Evolutionary conservation across 2,329 filamentous ascomycete species (phyloP).

Genomic region (Arthroderma sp.): DNA sequence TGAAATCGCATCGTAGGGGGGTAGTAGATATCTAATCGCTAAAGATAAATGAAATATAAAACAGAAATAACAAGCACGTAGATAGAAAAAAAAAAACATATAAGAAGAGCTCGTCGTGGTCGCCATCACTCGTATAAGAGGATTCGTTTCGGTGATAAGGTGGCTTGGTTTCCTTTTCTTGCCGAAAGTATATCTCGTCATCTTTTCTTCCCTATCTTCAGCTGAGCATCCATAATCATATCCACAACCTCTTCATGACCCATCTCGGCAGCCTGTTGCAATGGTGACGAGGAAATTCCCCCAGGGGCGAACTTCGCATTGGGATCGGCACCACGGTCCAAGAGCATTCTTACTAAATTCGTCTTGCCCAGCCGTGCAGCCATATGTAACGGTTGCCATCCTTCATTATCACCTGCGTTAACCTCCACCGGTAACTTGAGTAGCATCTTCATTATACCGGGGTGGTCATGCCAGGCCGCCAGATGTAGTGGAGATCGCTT

Average conservation of each 20-base stretch:
- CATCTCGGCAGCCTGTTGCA: conserved; percentile 1
- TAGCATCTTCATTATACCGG: background rate
- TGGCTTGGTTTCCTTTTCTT: no score
- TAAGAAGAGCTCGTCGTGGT: no score
- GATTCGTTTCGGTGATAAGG: no score
- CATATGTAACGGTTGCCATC: conserved; percentile 4
- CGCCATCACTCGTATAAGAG: no score
- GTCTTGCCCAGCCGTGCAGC: background rate
- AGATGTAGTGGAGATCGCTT: background rate
- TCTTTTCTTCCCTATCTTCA: background rate
- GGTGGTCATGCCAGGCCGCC: background rate
- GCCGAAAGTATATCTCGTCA: no score
- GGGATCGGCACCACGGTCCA: conserved; percentile 1
- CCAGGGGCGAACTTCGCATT: background rate
- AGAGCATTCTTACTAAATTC: background rate
- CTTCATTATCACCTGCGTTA: conserved; percentile 1
- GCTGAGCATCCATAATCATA: conserved; percentile 1
- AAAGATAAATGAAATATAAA: no score
- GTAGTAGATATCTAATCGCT: no score
- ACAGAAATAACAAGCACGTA: no score
- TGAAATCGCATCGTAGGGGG: no score
- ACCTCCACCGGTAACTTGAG: background rate
- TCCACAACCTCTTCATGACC: conserved; percentile 2
- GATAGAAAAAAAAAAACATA: no score
- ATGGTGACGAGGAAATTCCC: background rate